Conservation (phyloP, 495 filamentous ascomycete species). For the Pseudotulostoma volvatum region DNA sequence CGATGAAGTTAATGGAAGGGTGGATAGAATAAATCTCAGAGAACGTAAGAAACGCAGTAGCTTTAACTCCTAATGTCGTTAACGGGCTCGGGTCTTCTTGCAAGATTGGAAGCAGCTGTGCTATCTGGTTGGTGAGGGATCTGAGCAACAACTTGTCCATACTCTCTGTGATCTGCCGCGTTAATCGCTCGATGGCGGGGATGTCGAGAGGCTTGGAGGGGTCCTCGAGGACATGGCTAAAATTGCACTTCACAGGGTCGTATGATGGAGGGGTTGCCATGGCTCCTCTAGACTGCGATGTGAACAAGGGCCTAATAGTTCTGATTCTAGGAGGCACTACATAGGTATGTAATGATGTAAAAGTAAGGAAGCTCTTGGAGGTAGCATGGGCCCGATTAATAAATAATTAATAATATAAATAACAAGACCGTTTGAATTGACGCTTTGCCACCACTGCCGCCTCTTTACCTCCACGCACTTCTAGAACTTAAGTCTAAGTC, state of each 20-base stretch:
- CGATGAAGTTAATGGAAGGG: constrained; percentile 30
- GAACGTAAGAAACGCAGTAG: constrained; percentile 26
- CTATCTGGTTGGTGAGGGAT: constrained; percentile 28
- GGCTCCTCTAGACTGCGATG: too few relatives aligned
- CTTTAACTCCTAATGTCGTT: constrained; percentile 26
- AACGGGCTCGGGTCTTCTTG: constrained; percentile 36
- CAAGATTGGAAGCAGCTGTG: constrained; percentile 28
- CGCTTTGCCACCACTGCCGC: too few relatives aligned
- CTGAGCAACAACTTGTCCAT: constrained; percentile 22
- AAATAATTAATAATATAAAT: too few relatives aligned
- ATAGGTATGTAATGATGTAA: too few relatives aligned
- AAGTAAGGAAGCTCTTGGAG: too few relatives aligned
- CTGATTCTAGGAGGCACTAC: too few relatives aligned
- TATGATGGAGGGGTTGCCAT: constrained; percentile 28
- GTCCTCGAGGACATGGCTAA: constrained; percentile 20
- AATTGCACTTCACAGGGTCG: constrained; percentile 21
- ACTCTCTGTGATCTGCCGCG: constrained; percentile 23
- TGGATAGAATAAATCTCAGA: constrained; percentile 26
- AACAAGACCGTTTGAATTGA: too few relatives aligned
- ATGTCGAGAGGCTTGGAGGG: constrained; percentile 22
- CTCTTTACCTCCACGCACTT: too few relatives aligned
- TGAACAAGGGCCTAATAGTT: too few relatives aligned
- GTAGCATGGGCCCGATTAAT: too few relatives aligned
- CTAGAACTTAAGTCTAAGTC: too few relatives aligned
- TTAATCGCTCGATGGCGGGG: constrained; percentile 24